These are phyloP conservation scores for Arthonia radiata DNA, from an alignment of 495 filamentous ascomycete species.

Conservation along the genomic window DNA sequence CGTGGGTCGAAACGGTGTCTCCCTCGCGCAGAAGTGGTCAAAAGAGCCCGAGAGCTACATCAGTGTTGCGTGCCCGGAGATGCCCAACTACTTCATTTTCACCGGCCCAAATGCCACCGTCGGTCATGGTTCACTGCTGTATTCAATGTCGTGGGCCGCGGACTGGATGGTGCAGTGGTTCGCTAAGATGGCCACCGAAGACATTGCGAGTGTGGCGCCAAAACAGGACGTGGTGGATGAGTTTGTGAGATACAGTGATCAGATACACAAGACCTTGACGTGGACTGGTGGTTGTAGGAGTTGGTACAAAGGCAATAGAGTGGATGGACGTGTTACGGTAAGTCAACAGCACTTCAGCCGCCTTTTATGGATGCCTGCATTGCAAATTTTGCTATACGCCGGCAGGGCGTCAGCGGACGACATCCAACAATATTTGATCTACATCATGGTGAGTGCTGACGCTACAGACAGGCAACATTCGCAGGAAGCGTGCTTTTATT, in stretches of 20 bases:
- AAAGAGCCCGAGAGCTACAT: slow-evolving; percentile 16
- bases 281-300: slow-evolving; percentile 24
- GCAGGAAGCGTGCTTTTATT: no score
- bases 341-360: no score
- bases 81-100: slow-evolving; percentile 26
- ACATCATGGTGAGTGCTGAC: no score
- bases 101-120: slow-evolving; percentile 29
- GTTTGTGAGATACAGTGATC: slow-evolving; percentile 20
- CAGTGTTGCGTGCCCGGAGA: slow-evolving; percentile 12
- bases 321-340: slow-evolving; percentile 19
- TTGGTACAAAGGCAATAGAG: slow-evolving; percentile 25
- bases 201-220: slow-evolving; percentile 21
- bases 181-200: slow-evolving; percentile 19
- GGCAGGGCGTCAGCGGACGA: no score
- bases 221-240: slow-evolving; percentile 19
- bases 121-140: slow-evolving; percentile 25
- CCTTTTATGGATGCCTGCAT: no score
- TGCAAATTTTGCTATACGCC: no score
- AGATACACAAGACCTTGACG: slow-evolving; percentile 22
- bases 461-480: no score
- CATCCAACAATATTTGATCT: no score
- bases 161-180: slow-evolving; percentile 29
- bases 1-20: slow-evolving; percentile 16
- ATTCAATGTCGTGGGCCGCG: slow-evolving; percentile 24
- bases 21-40: slow-evolving; percentile 12